Base-by-base conservation (phyloP, 2,329 filamentous ascomycete genomes). In the Hymenoscyphus fraxineus region DNA sequence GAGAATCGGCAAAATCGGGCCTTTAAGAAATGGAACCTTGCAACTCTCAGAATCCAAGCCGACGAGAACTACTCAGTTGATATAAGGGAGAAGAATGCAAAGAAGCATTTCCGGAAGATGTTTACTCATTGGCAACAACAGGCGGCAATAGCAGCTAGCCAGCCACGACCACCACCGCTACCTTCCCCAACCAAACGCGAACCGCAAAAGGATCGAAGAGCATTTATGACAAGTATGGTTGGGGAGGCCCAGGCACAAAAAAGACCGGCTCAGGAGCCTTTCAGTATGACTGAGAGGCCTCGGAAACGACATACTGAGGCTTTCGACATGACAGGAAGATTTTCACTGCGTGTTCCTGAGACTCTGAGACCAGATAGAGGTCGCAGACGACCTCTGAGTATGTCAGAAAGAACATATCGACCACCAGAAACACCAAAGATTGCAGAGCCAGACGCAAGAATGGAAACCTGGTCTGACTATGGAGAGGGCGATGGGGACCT, bases 101-200 rank as follows among this genome's bases (percentile, higher is more conserved):
- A 71, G 65, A 72, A 68, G 65, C 69, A 67, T 35, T 74, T 75
- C 63, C 73, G 73, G 59, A 75, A 71, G 63, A 75, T 75, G 44
- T 71, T 75, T 55, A 68, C 60, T 12, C 72, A 76, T 58, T 76
- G 74, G 74, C 71, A 66, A 51, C 69, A 75, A 60, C 70, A 71
- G 59, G 64, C 72, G 35, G 60, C 59, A 31, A 61, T 65, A 57
- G 65, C 69, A 44, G 69, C 71, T 10, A 58, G 2, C 19, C 47
- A 54, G 47, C 47, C 47, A 22, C 47, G 10, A 13, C 47, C 47
- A 54, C 47, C 47, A 6, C 41, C 41, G 9, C 19, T 2, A 54
- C 47, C 4, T 27, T 22, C 47, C 13, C 47, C 47, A 54, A 19
- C 47, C 19, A 19, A 54, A 27, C 22, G 19, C 3, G 47, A 54